Conservation (phyloP, 345 rosid genomes). For the Rhizophora mangle region DNA sequence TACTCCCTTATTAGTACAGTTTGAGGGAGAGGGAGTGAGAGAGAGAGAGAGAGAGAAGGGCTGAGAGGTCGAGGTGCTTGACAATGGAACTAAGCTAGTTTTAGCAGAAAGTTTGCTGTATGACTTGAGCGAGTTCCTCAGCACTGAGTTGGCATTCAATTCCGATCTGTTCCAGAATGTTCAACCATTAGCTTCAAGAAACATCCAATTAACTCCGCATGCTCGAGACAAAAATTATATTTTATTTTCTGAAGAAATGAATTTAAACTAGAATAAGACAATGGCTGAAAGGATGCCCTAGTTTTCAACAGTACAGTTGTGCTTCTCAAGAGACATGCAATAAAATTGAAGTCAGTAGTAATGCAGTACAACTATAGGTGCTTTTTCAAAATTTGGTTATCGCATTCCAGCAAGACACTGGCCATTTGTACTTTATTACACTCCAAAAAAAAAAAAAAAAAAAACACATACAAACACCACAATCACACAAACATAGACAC, state of each 20-base stretch:
- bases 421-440: too few relatives aligned
- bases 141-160: slow-evolving; percentile 94
- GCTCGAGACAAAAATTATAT: background rate
- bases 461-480: too few relatives aligned
- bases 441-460: too few relatives aligned
- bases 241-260: background rate
- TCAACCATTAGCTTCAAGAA: slow-evolving; percentile 5
- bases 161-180: slow-evolving; percentile 62
- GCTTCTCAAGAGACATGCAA: slow-evolving; percentile 13
- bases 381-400: background rate
- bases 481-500: too few relatives aligned
- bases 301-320: too few relatives aligned
- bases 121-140: slow-evolving; percentile 84
- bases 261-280: background rate
- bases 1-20: slow-evolving; percentile 3
- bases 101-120: slow-evolving; percentile 79
- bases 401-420: too few relatives aligned
- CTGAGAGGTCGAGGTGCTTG: background rate
- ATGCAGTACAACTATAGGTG: background rate
- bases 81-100: too few relatives aligned
- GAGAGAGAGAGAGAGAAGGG: background rate
- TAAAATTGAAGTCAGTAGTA: slow-evolving; percentile 5
- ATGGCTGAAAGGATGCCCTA: slow-evolving; percentile 1
- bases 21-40: background rate
- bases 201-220: background rate